phyloP scores from a whole-genome alignment of 106 monocot species.

The Dendrobium catenatum region DNA sequence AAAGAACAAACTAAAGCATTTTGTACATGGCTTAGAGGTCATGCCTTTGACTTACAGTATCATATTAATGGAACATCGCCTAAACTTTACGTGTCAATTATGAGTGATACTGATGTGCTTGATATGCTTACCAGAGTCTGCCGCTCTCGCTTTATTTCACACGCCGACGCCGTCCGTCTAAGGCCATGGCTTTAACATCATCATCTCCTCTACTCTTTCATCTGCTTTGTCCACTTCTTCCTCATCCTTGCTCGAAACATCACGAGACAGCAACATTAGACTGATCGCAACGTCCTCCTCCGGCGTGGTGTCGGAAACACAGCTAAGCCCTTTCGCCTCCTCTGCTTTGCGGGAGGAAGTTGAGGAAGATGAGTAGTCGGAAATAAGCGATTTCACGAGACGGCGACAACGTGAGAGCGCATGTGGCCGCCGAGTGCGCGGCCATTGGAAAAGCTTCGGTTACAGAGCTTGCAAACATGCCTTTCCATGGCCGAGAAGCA shows the following conservation, averaged over 20 bases:
- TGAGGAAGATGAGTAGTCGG: slow-evolving; percentile 29
- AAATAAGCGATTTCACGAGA: not conserved
- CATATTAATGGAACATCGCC: too few relatives aligned
- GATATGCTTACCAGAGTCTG: too few relatives aligned
- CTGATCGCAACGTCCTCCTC: slow-evolving; percentile 68
- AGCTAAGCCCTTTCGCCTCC: slow-evolving; percentile 23
- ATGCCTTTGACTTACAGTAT: too few relatives aligned
- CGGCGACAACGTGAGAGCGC: slow-evolving; percentile 31
- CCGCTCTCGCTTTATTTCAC: too few relatives aligned
- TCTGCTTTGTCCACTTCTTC: not conserved
- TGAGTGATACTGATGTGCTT: too few relatives aligned
- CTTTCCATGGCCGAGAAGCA: slow-evolving; percentile 17
- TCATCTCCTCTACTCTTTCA: not conserved
- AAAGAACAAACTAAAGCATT: too few relatives aligned
- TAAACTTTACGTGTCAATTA: too few relatives aligned
- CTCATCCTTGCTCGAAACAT: slow-evolving; percentile 23
- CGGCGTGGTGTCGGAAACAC: slow-evolving; percentile 41
- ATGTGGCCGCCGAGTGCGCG: slow-evolving; percentile 49
- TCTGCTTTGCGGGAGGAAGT: slow-evolving; percentile 10
- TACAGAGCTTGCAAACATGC: slow-evolving; percentile 47
- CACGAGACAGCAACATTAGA: slow-evolving; percentile 72
- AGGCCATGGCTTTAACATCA: too few relatives aligned
- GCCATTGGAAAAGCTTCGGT: slow-evolving; percentile 38
- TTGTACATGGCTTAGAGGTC: too few relatives aligned
- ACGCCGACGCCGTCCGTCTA: too few relatives aligned